phyloP scores from a whole-genome alignment of 2,329 filamentous ascomycete genomes.

The Huntiella abstrusa region DNA sequence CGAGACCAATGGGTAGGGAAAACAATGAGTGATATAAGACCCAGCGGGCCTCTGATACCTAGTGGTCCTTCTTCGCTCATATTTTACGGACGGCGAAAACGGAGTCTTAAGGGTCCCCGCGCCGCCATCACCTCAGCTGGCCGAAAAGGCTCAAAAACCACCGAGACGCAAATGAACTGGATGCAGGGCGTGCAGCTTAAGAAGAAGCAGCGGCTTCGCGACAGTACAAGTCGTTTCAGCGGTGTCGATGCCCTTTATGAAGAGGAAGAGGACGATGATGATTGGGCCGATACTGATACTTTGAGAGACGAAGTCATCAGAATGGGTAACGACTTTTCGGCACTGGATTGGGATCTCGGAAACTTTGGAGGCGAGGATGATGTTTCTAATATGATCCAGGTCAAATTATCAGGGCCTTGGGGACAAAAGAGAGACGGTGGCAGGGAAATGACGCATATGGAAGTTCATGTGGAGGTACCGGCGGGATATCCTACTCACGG shows the following conservation, averaged over 20 bases:
- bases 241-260: slow-evolving; percentile 28
- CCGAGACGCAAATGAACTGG: slow-evolving; percentile 44
- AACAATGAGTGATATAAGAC: slow-evolving; percentile 42
- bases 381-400: slow-evolving; percentile 4
- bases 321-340: slow-evolving; percentile 41
- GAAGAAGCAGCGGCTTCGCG: slow-evolving; percentile 18
- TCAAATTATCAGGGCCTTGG: slow-evolving; percentile 32
- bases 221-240: slow-evolving; percentile 27
- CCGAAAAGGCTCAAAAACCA: slow-evolving; percentile 20
- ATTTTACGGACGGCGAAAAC: too few relatives aligned
- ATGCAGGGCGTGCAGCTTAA: slow-evolving; percentile 43
- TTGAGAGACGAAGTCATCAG: slow-evolving; percentile 47
- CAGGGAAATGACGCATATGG: slow-evolving; percentile 32
- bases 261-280: slow-evolving; percentile 29
- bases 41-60: slow-evolving; percentile 24
- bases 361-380: slow-evolving; percentile 22
- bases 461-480: slow-evolving; percentile 41
- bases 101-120: slow-evolving; percentile 15
- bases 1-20: slow-evolving; percentile 21
- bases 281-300: slow-evolving; percentile 42
- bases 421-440: slow-evolving; percentile 30
- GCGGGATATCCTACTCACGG: slow-evolving; percentile 37
- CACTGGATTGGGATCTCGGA: slow-evolving; percentile 40
- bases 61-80: slow-evolving; percentile 21
- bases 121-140: slow-evolving; percentile 38